Percentiles rank a stretch among this genome's conserved stretches.
Conservation (phyloP, 257 asterid species). For the Ajuga chamaepitys region DNA sequence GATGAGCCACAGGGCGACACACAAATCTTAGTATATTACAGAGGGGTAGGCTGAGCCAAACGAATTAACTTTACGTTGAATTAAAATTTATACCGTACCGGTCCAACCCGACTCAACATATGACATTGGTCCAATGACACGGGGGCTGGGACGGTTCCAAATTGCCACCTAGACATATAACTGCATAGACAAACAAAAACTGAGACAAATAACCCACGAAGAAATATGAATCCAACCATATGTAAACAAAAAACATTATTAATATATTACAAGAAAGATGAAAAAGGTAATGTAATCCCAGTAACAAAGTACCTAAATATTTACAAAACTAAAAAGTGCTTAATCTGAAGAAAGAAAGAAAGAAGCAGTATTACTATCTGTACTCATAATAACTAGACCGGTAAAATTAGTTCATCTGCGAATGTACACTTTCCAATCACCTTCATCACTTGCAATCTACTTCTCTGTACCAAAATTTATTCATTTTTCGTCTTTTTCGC, state of each 20-base stretch:
- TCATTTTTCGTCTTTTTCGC: constrained; percentile 13
- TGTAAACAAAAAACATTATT: neutral
- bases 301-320: neutral
- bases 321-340: constrained; percentile 10
- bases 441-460: constrained; percentile 16
- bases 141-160: too few species aligned
- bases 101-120: too few species aligned
- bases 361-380: constrained; percentile 9
- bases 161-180: too few species aligned
- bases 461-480: constrained; percentile 34
- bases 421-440: constrained; percentile 34
- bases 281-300: constrained; percentile 1
- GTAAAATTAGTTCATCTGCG: constrained; percentile 27
- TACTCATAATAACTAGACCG: constrained; percentile 8
- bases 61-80: too few species aligned
- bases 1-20: too few species aligned
- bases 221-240: neutral
- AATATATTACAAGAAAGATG: constrained; percentile 11
- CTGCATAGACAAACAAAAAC: too few species aligned
- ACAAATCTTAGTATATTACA: too few species aligned
- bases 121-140: too few species aligned
- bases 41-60: too few species aligned
- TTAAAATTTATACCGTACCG: too few species aligned
- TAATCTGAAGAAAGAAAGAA: neutral
- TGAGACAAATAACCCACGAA: neutral